Conservation (phyloP, 176 grass and related monocot genomes). For the Alloteropsis semialata region DNA sequence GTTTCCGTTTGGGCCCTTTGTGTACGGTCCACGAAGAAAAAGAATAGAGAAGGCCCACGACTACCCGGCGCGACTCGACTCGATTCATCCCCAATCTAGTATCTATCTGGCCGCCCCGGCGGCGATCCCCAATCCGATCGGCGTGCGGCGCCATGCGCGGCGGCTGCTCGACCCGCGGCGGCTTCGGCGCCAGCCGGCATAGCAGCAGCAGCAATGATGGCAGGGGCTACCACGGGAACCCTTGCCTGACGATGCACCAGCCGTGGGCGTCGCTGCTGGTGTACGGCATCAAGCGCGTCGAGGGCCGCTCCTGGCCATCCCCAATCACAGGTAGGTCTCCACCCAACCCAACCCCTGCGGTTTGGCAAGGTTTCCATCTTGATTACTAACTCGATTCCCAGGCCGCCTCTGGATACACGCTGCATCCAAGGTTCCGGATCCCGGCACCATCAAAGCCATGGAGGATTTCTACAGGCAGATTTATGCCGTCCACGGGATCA, state of each 20-base stretch:
- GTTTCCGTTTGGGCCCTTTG: too few species aligned
- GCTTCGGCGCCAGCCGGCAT: not conserved
- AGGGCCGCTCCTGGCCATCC: conserved; percentile 91
- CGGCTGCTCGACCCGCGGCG: not conserved
- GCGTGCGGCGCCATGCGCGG: not conserved
- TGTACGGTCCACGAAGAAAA: too few species aligned
- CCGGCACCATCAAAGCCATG: conserved; percentile 71
- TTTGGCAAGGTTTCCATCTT: too few species aligned
- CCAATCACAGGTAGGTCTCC: conserved; percentile 55
- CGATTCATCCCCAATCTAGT: too few species aligned
- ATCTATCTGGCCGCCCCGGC: too few species aligned
- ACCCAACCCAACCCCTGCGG: too few species aligned
- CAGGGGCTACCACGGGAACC: conserved; percentile 38
- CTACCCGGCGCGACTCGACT: too few species aligned
- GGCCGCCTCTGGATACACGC: conserved; percentile 93
- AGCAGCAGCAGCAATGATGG: not conserved
- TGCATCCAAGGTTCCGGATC: conserved; percentile 76
- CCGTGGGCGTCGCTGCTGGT: conserved; percentile 93
- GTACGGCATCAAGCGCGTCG: conserved; percentile 92
- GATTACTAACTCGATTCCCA: too few species aligned
- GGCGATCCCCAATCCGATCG: not conserved
- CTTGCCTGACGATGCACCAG: conserved; percentile 97
- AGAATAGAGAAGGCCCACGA: too few species aligned
- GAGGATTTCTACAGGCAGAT: conserved; percentile 88
- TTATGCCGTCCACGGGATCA: conserved; percentile 67